Evolutionary conservation across 805 yeast genomes (phyloP), one percentile per base, ranked within the genome.

Genomic region (Ogataea nonfermentans): DNA sequence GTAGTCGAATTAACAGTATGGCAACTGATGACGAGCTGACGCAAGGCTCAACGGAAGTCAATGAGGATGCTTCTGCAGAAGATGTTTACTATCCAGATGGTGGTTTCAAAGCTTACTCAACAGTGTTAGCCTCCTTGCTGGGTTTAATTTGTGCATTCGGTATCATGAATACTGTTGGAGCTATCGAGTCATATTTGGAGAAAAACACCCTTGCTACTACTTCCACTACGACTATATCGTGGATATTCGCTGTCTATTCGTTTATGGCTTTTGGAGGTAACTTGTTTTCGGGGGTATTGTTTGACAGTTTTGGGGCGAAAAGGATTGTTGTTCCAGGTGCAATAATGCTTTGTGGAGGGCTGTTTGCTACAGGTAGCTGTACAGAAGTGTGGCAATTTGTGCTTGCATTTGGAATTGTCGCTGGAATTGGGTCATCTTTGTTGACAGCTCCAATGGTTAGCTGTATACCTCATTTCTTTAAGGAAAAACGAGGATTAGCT

Each of bases 101-200:
- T 15, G 88, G 88, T 0, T 43, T 57, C 32, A 53, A 57, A 38
- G 86, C 65, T 7, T 55, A 53, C 32, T 24, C 51, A 3, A 72
- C 72, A 3, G 65, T 70, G 0, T 43, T 74, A n/a, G 84, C 83
- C 2, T 70, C 81, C 0, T 76, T 78, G 51, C 57, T 77, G 24
- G 85, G 86, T 3, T 61, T 78, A 44, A 56, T 76, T 6, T 72
- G 75, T 29, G 68, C 76, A 4, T 76, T 82, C 53, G 95, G 95
- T 1, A 48, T 84, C 20, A 67, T 80, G 60, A 84, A 83, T 53
- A 62, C 84, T 1, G 68, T 75, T 9, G 88, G 89, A 39, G 82
- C 80, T 1, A 67, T 83, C 27, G 85, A 83, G 57, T 76, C 85
- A 0, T 81, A 78, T 55, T 70, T 83, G 2, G 62, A 76, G 3